These are phyloP conservation scores for Teunomyces cretensis DNA, from an alignment of 805 yeast genomes.

Conservation along the genomic window DNA sequence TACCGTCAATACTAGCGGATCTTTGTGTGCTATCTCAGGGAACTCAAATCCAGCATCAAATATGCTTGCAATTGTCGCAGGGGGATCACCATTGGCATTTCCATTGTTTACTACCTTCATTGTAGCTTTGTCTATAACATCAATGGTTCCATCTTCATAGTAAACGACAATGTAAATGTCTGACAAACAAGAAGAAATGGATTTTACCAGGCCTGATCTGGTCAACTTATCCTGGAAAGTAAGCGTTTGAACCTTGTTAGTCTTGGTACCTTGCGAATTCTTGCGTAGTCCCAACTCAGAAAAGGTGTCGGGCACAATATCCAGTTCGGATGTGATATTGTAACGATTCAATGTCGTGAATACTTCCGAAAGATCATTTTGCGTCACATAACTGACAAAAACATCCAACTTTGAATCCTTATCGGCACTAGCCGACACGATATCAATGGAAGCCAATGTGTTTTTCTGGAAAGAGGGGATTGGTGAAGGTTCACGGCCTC, in stretches of 20 bases:
- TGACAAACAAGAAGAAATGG: slow-evolving; percentile 32
- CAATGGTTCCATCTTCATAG: slow-evolving; percentile 46
- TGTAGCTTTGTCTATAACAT: slow-evolving; percentile 40
- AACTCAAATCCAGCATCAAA: slow-evolving; percentile 57
- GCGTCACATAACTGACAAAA: slow-evolving; percentile 38
- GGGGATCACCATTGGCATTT: slow-evolving; percentile 15
- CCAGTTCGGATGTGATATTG: slow-evolving; percentile 20
- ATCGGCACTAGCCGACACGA: slow-evolving; percentile 47
- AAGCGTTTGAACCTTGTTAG: slow-evolving; percentile 10
- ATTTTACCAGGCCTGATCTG: slow-evolving; percentile 25
- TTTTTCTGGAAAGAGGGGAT: background rate
- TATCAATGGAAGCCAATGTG: slow-evolving; percentile 31
- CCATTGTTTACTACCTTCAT: slow-evolving; percentile 21
- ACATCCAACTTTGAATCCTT: slow-evolving; percentile 46
- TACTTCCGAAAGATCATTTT: slow-evolving; percentile 11
- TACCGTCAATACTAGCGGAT: slow-evolving; percentile 31
- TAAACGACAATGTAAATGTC: slow-evolving; percentile 42
- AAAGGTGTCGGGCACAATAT: slow-evolving; percentile 29
- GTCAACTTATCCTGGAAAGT: slow-evolving; percentile 27
- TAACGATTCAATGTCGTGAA: slow-evolving; percentile 29
- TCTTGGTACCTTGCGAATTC: slow-evolving; percentile 2
- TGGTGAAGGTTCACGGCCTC: background rate
- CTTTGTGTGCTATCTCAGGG: slow-evolving; percentile 30
- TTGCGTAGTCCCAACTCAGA: slow-evolving; percentile 27
- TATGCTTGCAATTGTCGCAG: slow-evolving; percentile 39